Percentiles rank a stretch among this genome's conserved stretches.
Evolutionary conservation across 306 rosid species (phyloP).

Genomic region (Alnus glutinosa): DNA sequence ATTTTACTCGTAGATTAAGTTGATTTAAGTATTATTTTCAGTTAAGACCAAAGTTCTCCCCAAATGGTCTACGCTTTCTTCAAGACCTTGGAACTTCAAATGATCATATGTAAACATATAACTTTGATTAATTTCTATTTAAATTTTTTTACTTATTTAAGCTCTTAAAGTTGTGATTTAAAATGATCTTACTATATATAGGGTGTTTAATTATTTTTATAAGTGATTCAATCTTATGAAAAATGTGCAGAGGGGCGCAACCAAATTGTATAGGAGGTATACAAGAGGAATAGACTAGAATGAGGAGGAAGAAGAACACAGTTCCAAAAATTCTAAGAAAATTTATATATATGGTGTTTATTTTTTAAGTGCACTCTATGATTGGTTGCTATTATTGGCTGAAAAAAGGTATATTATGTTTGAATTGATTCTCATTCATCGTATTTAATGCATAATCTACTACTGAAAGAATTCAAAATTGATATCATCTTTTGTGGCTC

Average conservation of each 20-base stretch:
- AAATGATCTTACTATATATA: background rate
- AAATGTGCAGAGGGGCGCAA: too few species aligned
- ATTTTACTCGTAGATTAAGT: background rate
- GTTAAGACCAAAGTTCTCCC: background rate
- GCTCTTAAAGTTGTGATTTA: background rate
- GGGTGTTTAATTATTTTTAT: too few species aligned
- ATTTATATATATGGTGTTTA: background rate
- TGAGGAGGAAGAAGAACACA: too few species aligned
- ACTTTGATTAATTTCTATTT: background rate
- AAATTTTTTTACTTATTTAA: background rate
- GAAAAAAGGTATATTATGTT: background rate
- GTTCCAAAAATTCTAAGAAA: too few species aligned
- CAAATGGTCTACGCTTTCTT: background rate
- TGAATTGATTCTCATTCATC: conserved; percentile 1
- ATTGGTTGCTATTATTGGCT: background rate
- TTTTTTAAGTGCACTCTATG: background rate
- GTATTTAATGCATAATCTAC: background rate
- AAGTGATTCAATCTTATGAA: too few species aligned
- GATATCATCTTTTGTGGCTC: background rate
- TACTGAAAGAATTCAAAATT: background rate
- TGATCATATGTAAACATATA: background rate
- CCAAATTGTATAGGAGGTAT: too few species aligned
- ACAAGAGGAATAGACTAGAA: too few species aligned
- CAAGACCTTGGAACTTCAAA: background rate
- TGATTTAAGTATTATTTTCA: background rate